A percentile compares a stretch with the other conserved stretches of the same genome.
phyloP scores from a whole-genome alignment of 1,284 basidiomycete genomes.

The Microbotryomycetes sp. region DNA sequence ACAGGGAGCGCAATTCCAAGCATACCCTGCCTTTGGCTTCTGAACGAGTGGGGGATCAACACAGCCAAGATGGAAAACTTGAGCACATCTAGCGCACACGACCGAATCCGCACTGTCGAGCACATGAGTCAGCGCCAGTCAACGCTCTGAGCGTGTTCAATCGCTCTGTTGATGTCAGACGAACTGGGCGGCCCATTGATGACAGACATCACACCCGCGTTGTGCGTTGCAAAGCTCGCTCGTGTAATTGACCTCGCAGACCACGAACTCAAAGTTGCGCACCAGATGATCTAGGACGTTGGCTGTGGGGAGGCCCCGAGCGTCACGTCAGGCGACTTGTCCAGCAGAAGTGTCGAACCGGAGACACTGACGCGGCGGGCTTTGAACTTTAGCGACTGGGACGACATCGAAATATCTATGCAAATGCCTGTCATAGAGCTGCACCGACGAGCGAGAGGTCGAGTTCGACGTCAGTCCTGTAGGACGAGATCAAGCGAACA shows the following conservation, averaged over 20 bases:
- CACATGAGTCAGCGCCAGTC: slow-evolving; percentile 5
- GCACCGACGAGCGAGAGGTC: background rate
- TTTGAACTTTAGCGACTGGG: slow-evolving; percentile 74
- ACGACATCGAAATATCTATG: slow-evolving; percentile 98
- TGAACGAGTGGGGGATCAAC: slow-evolving; percentile 87
- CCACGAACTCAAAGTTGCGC: slow-evolving; percentile 85
- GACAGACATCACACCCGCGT: slow-evolving; percentile 77
- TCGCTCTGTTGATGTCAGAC: slow-evolving; percentile 37
- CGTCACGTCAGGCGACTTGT: too few species aligned
- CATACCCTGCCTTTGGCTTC: slow-evolving; percentile 93
- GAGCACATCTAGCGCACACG: slow-evolving; percentile 82
- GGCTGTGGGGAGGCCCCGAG: slow-evolving; percentile 14
- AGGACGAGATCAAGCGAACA: background rate
- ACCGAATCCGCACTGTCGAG: slow-evolving; percentile 71
- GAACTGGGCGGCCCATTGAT: slow-evolving; percentile 79
- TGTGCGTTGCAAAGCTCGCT: slow-evolving; percentile 81
- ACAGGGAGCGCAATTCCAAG: slow-evolving; percentile 94
- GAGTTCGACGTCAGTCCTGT: background rate
- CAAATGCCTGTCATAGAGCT: slow-evolving; percentile 74
- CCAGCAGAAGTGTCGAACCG: background rate
- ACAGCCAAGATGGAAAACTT: slow-evolving; percentile 91
- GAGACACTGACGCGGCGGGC: slow-evolving; percentile 58
- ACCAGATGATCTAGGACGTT: slow-evolving; percentile 49
- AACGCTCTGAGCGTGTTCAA: slow-evolving; percentile 8
- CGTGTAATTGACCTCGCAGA: slow-evolving; percentile 86